These are phyloP conservation scores for Cornus kousa DNA, from an alignment of 148 eudicot species.

Conservation along the genomic window DNA sequence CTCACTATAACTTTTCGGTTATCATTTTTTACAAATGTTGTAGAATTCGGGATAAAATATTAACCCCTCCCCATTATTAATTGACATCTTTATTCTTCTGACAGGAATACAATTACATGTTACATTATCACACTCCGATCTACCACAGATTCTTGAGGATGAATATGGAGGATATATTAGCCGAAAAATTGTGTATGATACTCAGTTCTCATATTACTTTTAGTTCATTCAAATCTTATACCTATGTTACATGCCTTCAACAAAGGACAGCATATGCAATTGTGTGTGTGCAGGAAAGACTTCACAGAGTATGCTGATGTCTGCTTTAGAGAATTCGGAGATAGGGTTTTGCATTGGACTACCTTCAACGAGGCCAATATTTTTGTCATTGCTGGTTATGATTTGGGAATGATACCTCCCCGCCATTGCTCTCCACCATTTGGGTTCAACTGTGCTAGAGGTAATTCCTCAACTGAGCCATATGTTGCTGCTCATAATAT, in stretches of 20 bases:
- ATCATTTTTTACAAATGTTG: no score
- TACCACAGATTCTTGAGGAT: slow-evolving; percentile 66
- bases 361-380: slow-evolving; percentile 58
- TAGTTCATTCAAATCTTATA: neutral
- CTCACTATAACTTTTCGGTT: neutral
- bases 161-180: slow-evolving; percentile 70
- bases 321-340: slow-evolving; percentile 72
- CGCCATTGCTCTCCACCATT: slow-evolving; percentile 37
- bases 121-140: slow-evolving; percentile 52
- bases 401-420: slow-evolving; percentile 33
- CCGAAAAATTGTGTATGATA: slow-evolving; percentile 41
- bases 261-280: neutral
- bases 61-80: no score
- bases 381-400: slow-evolving; percentile 36
- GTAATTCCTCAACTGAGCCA: slow-evolving; percentile 54
- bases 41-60: no score
- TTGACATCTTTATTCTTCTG: neutral
- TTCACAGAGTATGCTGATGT: slow-evolving; percentile 55
- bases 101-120: slow-evolving; percentile 77
- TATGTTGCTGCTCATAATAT: slow-evolving; percentile 46
- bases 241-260: neutral
- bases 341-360: slow-evolving; percentile 57
- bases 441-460: slow-evolving; percentile 30
- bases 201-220: neutral
- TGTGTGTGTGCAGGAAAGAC: slow-evolving; percentile 48